Evolutionary conservation across 768 basidiomycete species (phyloP).

Genomic region (Hygrocybe punicea): DNA sequence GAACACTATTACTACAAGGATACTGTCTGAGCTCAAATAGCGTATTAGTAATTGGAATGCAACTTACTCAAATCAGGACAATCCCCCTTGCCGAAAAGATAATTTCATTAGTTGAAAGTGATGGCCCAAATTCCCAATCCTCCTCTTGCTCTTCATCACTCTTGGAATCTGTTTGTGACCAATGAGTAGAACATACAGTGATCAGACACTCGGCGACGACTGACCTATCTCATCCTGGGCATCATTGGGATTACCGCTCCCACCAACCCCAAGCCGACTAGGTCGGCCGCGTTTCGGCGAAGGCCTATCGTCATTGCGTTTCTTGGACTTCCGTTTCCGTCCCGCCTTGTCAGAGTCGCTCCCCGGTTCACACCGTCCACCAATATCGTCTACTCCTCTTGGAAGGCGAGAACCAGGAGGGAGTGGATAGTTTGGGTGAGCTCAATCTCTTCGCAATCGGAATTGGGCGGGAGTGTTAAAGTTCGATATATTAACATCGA

Average conservation of each 20-base stretch:
- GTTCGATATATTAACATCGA: neutral
- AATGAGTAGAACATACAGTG: neutral
- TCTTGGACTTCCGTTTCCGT: too few species aligned
- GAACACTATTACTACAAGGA: too few species aligned
- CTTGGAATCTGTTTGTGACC: neutral
- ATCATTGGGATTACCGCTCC: neutral
- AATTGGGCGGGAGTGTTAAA: neutral
- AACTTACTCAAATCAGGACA: neutral
- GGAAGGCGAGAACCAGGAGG: neutral
- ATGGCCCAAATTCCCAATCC: constrained; percentile 1
- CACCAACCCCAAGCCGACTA: neutral
- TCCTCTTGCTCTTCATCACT: neutral
- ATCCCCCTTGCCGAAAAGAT: neutral
- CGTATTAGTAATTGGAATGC: too few species aligned
- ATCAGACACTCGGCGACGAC: neutral
- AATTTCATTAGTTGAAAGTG: neutral
- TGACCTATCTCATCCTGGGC: neutral
- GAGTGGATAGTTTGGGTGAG: neutral
- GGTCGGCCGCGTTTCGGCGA: neutral
- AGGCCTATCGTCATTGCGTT: too few species aligned
- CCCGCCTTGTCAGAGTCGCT: too few species aligned
- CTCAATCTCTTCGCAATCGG: neutral
- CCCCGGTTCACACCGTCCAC: too few species aligned
- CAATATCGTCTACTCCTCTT: too few species aligned
- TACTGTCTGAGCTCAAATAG: too few species aligned